Evolutionary conservation across 2,329 filamentous ascomycete species (phyloP), one percentile per base, ranked within the genome.

Genomic region (Capronia epimyces): DNA sequence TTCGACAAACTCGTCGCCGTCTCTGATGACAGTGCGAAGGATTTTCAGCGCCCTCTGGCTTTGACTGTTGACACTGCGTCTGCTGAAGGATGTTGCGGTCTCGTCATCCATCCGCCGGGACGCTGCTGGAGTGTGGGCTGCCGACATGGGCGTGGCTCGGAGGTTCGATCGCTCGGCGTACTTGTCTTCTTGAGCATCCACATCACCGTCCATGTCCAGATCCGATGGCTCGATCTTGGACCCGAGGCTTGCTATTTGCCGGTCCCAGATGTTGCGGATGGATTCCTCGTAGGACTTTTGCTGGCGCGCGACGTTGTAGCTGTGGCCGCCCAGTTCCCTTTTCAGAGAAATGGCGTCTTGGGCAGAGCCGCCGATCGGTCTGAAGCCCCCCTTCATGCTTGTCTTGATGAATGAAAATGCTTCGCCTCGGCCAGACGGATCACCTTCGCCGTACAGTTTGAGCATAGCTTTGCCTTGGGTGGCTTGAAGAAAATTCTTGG

Each of bases 361-460:
- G 55, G 90, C 87, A 63, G 88, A 90, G 67, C 95, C 89, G 16
- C 89, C 89, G 21, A 94, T 80, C 16, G 89, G 86, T 64, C 90
- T 88, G 68, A 96, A 98, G 0, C 93, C 93, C 55, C 93, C 93
- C 70, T 98, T 98, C 93, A 98, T 98, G 1, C 89, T 95, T 0
- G 90, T 96, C 65, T 93, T 89, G 67, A 98, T 90, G 68, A 98
- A 96, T 66, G 88, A 96, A 73, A 97, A 95, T 2, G 88, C 93
- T 53, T 96, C 83, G 1, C 93, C 93, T 62, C 90, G 86, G 20
- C 89, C 89, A 0, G 91, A 95, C 2, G 93, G 93, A 65, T 98
- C 93, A 49, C 93, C 93, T 59, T 94, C 88, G 16, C 93, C 93
- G 62, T 96, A 90, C 10, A 98, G 78, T 61, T 90, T 86, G 40